Conservation (phyloP, 345 rosid species). For the Populus davidiana region DNA sequence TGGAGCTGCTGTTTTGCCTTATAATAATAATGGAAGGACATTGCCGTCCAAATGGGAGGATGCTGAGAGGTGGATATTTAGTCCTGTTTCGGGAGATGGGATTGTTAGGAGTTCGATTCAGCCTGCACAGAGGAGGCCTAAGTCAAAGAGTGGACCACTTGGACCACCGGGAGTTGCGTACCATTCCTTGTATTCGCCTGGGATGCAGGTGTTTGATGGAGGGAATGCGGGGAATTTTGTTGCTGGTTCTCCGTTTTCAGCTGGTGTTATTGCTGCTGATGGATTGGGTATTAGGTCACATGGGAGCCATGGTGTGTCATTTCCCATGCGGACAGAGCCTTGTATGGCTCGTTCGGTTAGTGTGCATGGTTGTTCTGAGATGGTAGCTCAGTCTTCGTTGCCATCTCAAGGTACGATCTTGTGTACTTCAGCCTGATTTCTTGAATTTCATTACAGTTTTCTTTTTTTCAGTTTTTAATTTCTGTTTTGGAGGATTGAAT, state of each 20-base stretch:
- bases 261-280: conserved; percentile 61
- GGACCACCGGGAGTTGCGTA: conserved; percentile 87
- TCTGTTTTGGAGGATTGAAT: neutral
- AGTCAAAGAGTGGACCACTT: conserved; percentile 96
- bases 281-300: conserved; percentile 41
- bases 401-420: conserved; percentile 44
- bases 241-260: conserved; percentile 69
- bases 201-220: conserved; percentile 58
- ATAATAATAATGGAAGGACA: conserved; percentile 47
- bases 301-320: conserved; percentile 28
- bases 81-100: conserved; percentile 80
- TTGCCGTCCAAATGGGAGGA: conserved; percentile 99
- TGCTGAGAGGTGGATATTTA: conserved; percentile 97
- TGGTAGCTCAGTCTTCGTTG: conserved; percentile 34
- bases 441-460: neutral
- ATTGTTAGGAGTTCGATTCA: conserved; percentile 44
- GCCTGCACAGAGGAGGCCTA: conserved; percentile 63
- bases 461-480: neutral
- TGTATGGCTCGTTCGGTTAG: conserved; percentile 92
- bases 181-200: conserved; percentile 72
- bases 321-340: conserved; percentile 46
- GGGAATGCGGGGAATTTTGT: conserved; percentile 44
- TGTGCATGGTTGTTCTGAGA: conserved; percentile 85
- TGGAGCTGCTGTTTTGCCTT: conserved; percentile 47
- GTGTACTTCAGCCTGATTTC: neutral